Evolutionary conservation across 495 filamentous ascomycete genomes (phyloP).

Genomic region (Tuber indicum): DNA sequence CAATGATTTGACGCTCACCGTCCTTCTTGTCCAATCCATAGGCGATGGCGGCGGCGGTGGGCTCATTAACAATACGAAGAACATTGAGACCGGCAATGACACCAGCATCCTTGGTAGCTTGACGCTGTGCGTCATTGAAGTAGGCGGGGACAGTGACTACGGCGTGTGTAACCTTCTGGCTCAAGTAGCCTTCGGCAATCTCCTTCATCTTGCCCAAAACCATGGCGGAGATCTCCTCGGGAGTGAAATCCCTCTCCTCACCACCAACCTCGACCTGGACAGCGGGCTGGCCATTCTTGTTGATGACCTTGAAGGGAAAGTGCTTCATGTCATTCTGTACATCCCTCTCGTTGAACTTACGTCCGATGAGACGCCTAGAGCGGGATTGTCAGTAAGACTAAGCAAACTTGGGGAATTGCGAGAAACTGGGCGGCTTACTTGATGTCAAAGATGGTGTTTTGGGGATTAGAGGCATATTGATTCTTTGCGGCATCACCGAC

Average conservation of each 20-base stretch:
- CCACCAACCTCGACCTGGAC: slow-evolving; percentile 73
- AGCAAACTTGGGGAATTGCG: neutral
- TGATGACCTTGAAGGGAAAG: slow-evolving; percentile 80
- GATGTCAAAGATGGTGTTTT: slow-evolving; percentile 82
- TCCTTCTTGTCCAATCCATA: slow-evolving; percentile 82
- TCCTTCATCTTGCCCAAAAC: slow-evolving; percentile 95
- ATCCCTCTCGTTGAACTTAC: slow-evolving; percentile 80
- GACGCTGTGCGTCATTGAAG: slow-evolving; percentile 98
- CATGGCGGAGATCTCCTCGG: slow-evolving; percentile 83
- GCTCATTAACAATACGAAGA: slow-evolving; percentile 95
- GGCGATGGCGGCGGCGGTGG: slow-evolving; percentile 80
- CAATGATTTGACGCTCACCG: slow-evolving; percentile 84
- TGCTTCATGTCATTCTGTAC: slow-evolving; percentile 80
- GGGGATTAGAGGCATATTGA: slow-evolving; percentile 90
- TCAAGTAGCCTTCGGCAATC: slow-evolving; percentile 85
- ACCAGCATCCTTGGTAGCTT: slow-evolving; percentile 97
- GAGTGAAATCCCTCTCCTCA: slow-evolving; percentile 67
- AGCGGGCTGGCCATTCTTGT: slow-evolving; percentile 74
- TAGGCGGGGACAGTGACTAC: slow-evolving; percentile 97
- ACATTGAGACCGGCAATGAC: slow-evolving; percentile 92
- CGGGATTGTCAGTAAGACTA: slow-evolving; percentile 9
- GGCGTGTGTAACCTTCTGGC: slow-evolving; percentile 92
- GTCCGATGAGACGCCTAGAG: slow-evolving; percentile 74
- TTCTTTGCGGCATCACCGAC: slow-evolving; percentile 99
- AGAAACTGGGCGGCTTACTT: slow-evolving; percentile 57